These are phyloP conservation scores for Exophiala lecanii-corni DNA, from an alignment of 2,329 filamentous ascomycete genomes.

Conservation along the genomic window DNA sequence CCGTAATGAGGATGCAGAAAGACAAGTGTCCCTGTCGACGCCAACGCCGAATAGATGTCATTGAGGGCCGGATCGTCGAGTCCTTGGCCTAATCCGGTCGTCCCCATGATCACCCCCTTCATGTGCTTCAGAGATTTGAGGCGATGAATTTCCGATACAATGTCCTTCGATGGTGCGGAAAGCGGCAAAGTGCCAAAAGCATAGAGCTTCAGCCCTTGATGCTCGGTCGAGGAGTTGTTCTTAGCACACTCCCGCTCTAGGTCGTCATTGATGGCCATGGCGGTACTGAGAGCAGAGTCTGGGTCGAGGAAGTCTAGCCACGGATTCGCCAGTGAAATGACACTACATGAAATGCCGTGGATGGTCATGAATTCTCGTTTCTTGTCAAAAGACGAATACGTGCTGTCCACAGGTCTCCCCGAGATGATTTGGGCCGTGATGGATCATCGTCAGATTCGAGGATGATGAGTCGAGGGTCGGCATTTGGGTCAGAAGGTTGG, in stretches of 20 bases:
- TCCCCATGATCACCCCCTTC: slow-evolving; percentile 84
- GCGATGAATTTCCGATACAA: slow-evolving; percentile 62
- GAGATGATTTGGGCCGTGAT: slow-evolving; percentile 38
- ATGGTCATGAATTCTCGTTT: slow-evolving; percentile 86
- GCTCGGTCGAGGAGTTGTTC: slow-evolving; percentile 29
- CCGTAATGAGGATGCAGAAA: slow-evolving; percentile 94
- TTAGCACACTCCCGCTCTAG: slow-evolving; percentile 66
- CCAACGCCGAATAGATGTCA: slow-evolving; percentile 66
- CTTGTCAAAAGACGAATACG: slow-evolving; percentile 73
- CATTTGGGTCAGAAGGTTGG: slow-evolving; percentile 31
- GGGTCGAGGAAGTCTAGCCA: slow-evolving; percentile 81
- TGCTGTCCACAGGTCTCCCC: slow-evolving; percentile 78
- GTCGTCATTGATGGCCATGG: slow-evolving; percentile 68
- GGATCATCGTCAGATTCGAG: slow-evolving; percentile 43
- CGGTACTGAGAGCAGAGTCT: slow-evolving; percentile 58
- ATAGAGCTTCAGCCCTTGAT: slow-evolving; percentile 53
- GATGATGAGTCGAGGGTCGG: slow-evolving; percentile 42
- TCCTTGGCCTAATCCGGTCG: slow-evolving; percentile 71
- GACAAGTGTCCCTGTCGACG: slow-evolving; percentile 60
- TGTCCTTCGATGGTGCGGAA: slow-evolving; percentile 58
- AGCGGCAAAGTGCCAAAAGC: slow-evolving; percentile 80
- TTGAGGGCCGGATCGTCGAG: slow-evolving; percentile 73
- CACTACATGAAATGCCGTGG: slow-evolving; percentile 75
- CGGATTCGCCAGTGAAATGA: slow-evolving; percentile 85
- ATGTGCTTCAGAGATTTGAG: slow-evolving; percentile 61